Evolutionary conservation across 2,329 filamentous ascomycete genomes (phyloP).

Genomic region (Penicillium sp.): DNA sequence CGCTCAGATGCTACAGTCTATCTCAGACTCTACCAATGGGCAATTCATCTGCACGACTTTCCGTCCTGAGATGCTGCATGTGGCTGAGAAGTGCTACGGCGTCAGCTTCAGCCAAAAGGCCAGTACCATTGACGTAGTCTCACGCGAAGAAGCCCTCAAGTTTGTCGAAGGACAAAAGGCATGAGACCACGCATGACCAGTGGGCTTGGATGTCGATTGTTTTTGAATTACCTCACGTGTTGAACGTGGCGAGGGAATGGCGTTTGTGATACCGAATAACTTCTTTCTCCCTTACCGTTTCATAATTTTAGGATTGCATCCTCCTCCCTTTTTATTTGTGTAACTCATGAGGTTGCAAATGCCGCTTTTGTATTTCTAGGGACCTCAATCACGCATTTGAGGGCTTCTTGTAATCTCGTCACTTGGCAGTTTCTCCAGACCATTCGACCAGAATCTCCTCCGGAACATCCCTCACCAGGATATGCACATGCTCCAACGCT

Average conservation of each 20-base stretch:
- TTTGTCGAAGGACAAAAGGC: conserved; percentile 83
- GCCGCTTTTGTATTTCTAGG: neutral
- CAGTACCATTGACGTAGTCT: conserved; percentile 86
- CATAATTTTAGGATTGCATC: no score
- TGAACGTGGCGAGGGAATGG: conserved; percentile 10
- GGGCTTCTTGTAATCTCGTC: neutral
- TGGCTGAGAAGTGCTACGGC: conserved; percentile 96
- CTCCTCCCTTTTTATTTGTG: no score
- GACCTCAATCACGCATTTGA: neutral
- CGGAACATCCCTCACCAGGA: conserved; percentile 47
- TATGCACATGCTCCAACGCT: conserved; percentile 53
- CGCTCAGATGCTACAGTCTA: conserved; percentile 76
- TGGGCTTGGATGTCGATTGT: conserved; percentile 2
- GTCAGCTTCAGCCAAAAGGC: conserved; percentile 90
- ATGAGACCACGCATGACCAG: conserved; percentile 11
- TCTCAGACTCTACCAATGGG: conserved; percentile 54
- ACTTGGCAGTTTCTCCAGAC: conserved; percentile 33
- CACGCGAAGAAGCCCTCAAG: conserved; percentile 76
- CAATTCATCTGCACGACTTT: conserved; percentile 99
- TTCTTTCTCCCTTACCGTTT: no score
- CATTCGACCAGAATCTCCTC: conserved; percentile 41
- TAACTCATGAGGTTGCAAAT: no score
- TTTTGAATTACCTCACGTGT: conserved; percentile 9
- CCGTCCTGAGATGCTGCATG: conserved; percentile 88
- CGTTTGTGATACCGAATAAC: conserved; percentile 15